phyloP scores from a whole-genome alignment of 169 alveolate species.

The Eimeria sp. region DNA sequence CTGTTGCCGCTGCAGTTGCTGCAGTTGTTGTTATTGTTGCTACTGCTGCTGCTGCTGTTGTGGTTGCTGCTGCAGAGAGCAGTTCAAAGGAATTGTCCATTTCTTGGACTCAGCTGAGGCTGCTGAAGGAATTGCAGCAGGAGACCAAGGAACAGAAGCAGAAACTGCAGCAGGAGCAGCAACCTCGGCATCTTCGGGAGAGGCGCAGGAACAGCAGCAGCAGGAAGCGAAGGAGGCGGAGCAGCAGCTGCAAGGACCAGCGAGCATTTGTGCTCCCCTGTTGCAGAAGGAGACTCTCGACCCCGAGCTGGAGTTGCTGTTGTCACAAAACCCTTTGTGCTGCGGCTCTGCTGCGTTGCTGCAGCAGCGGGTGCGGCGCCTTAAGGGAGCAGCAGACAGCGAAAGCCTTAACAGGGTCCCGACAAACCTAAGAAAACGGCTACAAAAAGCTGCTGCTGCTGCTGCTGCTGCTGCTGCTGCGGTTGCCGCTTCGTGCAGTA shows the following conservation, averaged over 20 bases:
- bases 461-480: conserved; percentile 8
- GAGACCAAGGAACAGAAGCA: no score
- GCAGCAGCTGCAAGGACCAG: neutral
- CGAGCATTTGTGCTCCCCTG: neutral
- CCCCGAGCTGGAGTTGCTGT: neutral
- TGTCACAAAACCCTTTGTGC: neutral
- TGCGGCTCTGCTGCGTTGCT: neutral
- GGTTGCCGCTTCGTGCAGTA: neutral
- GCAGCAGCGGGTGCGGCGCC: conserved; percentile 41
- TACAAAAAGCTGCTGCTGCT: neutral
- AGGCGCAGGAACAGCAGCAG: neutral
- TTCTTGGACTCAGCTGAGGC: neutral
- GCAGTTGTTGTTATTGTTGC: neutral
- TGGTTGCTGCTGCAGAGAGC: neutral
- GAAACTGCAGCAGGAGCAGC: no score
- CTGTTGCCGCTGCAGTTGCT: neutral
- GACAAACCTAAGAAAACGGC: neutral
- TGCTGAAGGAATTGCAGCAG: neutral
- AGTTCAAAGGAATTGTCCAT: neutral
- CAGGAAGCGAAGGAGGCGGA: neutral
- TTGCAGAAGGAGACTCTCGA: neutral
- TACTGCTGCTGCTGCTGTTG: neutral
- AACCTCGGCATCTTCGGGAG: neutral
- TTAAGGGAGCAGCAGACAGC: conserved; percentile 9
- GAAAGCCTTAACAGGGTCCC: neutral